phyloP scores from a whole-genome alignment of 805 yeast genomes.

The Wilhelminamyces savonicus region DNA sequence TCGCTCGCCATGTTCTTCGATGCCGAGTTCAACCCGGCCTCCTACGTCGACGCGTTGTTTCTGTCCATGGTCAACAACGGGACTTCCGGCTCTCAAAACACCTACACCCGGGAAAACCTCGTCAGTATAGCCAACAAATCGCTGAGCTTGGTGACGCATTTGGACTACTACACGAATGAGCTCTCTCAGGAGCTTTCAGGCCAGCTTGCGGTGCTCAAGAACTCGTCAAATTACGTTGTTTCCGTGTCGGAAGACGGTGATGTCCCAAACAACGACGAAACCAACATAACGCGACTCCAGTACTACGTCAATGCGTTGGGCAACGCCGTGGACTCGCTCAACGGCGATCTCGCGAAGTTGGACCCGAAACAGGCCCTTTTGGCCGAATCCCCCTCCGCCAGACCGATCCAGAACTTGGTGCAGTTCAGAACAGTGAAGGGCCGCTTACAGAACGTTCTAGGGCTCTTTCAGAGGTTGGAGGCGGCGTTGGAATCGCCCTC shows the following conservation, averaged over 20 bases:
- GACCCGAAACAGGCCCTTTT: constrained; percentile 1
- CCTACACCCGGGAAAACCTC: constrained; percentile 28
- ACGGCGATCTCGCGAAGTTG: constrained; percentile 3
- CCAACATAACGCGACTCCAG: constrained; percentile 49
- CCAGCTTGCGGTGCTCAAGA: constrained; percentile 42
- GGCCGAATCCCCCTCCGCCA: too few species aligned
- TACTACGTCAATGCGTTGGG: constrained; percentile 59
- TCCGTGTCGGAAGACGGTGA: constrained; percentile 22
- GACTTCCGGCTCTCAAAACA: constrained; percentile 9
- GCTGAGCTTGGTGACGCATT: constrained; percentile 46
- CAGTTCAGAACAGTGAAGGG: constrained; percentile 39
- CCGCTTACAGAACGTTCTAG: constrained; percentile 41
- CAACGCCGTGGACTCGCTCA: constrained; percentile 50
- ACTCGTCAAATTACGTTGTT: constrained; percentile 45
- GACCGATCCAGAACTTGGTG: constrained; percentile 31
- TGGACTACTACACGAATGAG: constrained; percentile 59
- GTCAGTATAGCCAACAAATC: constrained; percentile 42
- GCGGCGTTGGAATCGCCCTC: constrained; percentile 5
- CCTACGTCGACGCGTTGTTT: constrained; percentile 58
- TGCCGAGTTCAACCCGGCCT: constrained; percentile 56
- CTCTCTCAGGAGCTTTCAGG: constrained; percentile 48
- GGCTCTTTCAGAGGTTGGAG: constrained; percentile 30
- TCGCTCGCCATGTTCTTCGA: constrained; percentile 65
- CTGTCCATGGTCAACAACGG: constrained; percentile 26
- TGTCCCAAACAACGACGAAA: constrained; percentile 6